Conservation (phyloP, 306 rosid genomes). For the Rosa multiflora region DNA sequence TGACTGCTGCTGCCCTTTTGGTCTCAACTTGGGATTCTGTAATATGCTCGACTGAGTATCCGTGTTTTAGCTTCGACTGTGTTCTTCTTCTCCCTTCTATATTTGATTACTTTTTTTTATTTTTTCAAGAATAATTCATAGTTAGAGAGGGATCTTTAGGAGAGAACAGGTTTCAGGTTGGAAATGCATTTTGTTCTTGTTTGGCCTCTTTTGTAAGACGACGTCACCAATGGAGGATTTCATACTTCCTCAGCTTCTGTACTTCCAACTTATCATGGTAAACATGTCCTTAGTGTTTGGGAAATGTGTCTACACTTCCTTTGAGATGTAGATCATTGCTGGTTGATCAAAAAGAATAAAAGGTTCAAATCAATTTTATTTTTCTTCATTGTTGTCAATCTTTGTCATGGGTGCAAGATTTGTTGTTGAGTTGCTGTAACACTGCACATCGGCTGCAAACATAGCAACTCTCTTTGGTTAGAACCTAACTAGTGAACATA, state of each 20-base stretch:
- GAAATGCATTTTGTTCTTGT: neutral
- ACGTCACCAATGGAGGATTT: neutral
- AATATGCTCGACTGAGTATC: neutral
- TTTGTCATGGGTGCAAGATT: neutral
- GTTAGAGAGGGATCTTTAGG: neutral
- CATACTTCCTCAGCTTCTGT: neutral
- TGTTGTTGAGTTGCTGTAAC: too few relatives aligned
- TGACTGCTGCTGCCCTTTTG: constrained; percentile 5
- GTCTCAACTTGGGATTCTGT: neutral
- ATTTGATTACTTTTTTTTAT: neutral
- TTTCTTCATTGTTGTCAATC: neutral
- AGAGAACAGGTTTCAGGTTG: neutral
- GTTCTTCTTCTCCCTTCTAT: too few relatives aligned
- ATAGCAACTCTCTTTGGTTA: too few relatives aligned
- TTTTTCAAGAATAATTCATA: neutral
- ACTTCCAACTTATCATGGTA: neutral
- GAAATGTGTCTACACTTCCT: neutral
- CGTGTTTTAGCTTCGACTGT: neutral
- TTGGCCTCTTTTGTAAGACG: neutral
- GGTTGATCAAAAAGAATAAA: too few relatives aligned
- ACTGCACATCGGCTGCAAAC: too few relatives aligned
- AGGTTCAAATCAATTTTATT: neutral
- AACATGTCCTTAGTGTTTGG: neutral
- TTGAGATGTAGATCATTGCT: too few relatives aligned
- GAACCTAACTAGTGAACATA: too few relatives aligned